Evolutionary conservation across 441 rosid genomes (phyloP).

Genomic region (Eutrema salsugineum): DNA sequence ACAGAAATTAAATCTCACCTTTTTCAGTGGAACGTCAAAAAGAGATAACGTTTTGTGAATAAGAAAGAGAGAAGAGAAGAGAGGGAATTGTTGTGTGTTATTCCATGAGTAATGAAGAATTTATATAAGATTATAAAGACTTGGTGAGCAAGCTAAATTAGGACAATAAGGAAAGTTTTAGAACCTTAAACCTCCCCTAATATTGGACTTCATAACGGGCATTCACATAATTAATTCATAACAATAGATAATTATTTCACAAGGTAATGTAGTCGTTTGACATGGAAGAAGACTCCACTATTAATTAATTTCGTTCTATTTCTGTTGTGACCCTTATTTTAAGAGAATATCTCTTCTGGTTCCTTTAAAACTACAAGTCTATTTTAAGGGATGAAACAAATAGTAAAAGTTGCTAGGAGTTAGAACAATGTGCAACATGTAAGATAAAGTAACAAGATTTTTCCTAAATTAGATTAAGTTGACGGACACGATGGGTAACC

Average conservation of each 20-base stretch:
- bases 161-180: too few species aligned
- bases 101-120: too few species aligned
- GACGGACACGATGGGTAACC: constrained; percentile 16
- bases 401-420: constrained; percentile 6
- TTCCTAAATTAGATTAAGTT: constrained; percentile 5
- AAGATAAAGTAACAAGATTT: constrained; percentile 10
- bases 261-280: neutral
- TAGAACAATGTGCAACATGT: neutral
- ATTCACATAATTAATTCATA: too few species aligned
- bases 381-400: constrained; percentile 20
- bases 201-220: too few species aligned
- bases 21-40: too few species aligned
- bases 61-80: too few species aligned
- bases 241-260: neutral
- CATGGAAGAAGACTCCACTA: neutral
- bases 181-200: too few species aligned
- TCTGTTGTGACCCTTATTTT: neutral
- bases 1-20: too few species aligned
- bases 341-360: neutral
- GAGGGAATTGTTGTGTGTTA: too few species aligned
- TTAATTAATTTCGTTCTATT: neutral
- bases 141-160: too few species aligned
- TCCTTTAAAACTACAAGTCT: constrained; percentile 1
- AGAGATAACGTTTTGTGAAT: too few species aligned
- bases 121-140: too few species aligned